Evolutionary conservation across 306 rosid genomes (phyloP).

Genomic region (Senna tora): DNA sequence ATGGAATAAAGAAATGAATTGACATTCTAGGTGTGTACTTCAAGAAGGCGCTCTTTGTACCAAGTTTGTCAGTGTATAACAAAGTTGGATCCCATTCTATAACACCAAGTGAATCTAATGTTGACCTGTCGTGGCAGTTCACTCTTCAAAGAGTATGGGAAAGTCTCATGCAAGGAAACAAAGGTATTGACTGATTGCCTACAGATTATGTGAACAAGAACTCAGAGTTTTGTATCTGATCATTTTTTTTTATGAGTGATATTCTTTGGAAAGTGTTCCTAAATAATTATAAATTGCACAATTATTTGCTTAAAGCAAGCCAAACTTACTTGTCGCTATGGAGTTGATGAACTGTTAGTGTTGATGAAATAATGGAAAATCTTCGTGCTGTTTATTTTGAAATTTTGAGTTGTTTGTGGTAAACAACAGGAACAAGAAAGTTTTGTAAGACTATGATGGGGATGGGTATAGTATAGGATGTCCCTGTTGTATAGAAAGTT

Average conservation of each 20-base stretch:
- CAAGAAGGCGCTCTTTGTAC: constrained; percentile 89
- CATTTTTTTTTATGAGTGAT: constrained; percentile 1
- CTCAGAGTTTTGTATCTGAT: constrained; percentile 3
- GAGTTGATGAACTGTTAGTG: not conserved
- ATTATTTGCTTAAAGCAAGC: not conserved
- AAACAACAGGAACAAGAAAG: not conserved
- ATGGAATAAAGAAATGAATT: constrained; percentile 15
- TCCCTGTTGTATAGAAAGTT: not conserved
- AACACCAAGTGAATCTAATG: constrained; percentile 54
- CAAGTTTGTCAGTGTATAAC: constrained; percentile 72
- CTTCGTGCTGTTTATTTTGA: not conserved
- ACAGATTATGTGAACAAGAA: constrained; percentile 12
- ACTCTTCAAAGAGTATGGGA: constrained; percentile 83
- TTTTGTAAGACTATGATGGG: not conserved
- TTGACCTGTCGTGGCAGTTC: constrained; percentile 92
- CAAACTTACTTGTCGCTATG: not conserved
- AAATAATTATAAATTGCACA: not conserved
- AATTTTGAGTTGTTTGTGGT: constrained; percentile 2
- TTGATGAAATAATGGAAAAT: not conserved
- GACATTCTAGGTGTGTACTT: constrained; percentile 71
- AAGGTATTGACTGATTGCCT: constrained; percentile 53
- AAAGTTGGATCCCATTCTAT: constrained; percentile 79
- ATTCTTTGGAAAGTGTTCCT: not conserved
- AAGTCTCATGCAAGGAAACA: constrained; percentile 64
- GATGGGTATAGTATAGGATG: no score